These are phyloP conservation scores for Aegilops tauschii DNA, from an alignment of 176 grass and related monocot genomes.

Conservation along the genomic window DNA sequence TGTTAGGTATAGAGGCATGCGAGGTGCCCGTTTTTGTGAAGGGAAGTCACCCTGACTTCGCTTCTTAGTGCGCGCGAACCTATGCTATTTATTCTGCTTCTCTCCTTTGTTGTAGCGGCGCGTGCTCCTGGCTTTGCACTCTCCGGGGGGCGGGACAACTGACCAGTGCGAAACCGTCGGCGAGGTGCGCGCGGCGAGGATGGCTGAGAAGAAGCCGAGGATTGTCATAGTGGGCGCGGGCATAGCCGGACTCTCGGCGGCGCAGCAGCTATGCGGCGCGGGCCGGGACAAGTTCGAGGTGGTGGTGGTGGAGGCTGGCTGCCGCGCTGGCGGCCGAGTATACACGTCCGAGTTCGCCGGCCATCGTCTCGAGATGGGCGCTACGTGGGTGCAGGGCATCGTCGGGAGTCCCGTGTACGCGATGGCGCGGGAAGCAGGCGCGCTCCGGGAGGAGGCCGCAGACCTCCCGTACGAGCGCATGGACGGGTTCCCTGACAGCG, in stretches of 20 bases:
- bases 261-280: conserved; percentile 43
- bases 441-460: background rate
- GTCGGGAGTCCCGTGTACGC: conserved; percentile 74
- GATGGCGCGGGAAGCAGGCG: conserved; percentile 49
- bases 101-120: too few relatives aligned
- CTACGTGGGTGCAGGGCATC: conserved; percentile 90
- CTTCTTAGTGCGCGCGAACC: too few relatives aligned
- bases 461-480: conserved; percentile 67
- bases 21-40: too few relatives aligned
- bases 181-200: background rate
- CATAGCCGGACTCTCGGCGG: conserved; percentile 77
- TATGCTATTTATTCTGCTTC: too few relatives aligned
- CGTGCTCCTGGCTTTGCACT: too few relatives aligned
- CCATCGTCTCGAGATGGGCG: conserved; percentile 77
- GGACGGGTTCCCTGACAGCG: conserved; percentile 71
- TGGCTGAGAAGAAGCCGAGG: conserved; percentile 60
- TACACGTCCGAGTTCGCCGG: conserved; percentile 67
- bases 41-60: too few relatives aligned
- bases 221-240: conserved; percentile 74
- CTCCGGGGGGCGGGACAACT: background rate
- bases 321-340: conserved; percentile 65
- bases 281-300: conserved; percentile 63
- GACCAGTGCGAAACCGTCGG: background rate
- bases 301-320: conserved; percentile 50
- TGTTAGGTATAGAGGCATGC: too few relatives aligned